Evolutionary conservation across 208 protist genomes (phyloP).

Genomic region (Plasmodiophora brassicae): DNA sequence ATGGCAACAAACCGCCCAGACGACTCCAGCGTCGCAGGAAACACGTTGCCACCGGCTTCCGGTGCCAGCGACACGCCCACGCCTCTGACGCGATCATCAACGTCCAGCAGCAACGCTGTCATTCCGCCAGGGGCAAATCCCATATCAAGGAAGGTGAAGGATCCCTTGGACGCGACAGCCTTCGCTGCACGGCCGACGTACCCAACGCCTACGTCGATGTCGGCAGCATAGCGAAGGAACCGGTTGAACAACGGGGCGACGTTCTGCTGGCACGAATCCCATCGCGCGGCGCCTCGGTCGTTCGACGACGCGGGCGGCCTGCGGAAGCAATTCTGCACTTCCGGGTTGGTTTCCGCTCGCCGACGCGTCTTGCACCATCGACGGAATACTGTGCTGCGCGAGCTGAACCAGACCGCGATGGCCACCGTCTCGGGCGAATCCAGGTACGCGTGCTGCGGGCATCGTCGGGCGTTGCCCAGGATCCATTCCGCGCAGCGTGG

Average conservation of each 20-base stretch:
- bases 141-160: constrained; percentile 25
- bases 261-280: constrained; percentile 33
- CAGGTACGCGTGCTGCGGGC: not conserved
- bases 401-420: not conserved
- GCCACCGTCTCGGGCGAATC: not conserved
- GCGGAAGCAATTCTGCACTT: not conserved
- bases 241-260: not conserved
- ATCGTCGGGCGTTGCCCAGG: not conserved
- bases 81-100: not conserved
- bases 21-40: not conserved
- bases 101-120: constrained; percentile 2
- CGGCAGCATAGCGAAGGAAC: constrained; percentile 21
- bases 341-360: not conserved
- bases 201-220: not conserved
- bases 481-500: not conserved
- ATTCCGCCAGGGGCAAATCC: constrained; percentile 39
- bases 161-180: not conserved
- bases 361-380: not conserved
- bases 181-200: not conserved
- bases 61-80: not conserved
- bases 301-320: not conserved
- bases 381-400: not conserved
- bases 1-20: not conserved
- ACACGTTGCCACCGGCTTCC: not conserved
- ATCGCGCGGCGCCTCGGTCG: not conserved